Percentiles rank a stretch among this genome's conserved stretches.
Evolutionary conservation across 371 early-diverging fungal species (phyloP).

Genomic region (Amoeboaphelidium protococcarum): DNA sequence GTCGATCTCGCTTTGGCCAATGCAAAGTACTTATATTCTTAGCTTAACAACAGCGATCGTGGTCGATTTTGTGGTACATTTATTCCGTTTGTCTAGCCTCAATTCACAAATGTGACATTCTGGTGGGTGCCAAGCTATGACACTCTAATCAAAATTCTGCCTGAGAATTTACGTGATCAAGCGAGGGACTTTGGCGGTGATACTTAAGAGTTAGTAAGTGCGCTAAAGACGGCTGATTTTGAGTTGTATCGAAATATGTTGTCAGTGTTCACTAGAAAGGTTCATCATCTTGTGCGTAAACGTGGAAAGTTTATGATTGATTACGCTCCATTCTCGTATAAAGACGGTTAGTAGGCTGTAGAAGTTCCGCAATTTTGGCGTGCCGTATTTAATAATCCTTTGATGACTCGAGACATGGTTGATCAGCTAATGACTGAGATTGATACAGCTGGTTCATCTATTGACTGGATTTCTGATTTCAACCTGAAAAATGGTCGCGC

Average conservation of each 20-base stretch:
- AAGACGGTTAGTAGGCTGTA: not conserved
- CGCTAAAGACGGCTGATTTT: not conserved
- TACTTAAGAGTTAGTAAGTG: not conserved
- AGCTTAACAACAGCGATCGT: constrained; percentile 7
- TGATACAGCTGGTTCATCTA: too few relatives aligned
- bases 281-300: constrained; percentile 22
- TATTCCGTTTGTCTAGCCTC: constrained; percentile 12
- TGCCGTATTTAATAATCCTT: not conserved
- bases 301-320: constrained; percentile 30
- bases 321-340: constrained; percentile 23
- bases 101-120: constrained; percentile 30
- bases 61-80: constrained; percentile 2
- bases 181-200: constrained; percentile 2
- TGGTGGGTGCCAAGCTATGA: constrained; percentile 25
- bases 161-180: not conserved
- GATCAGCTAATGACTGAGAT: too few relatives aligned
- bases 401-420: too few relatives aligned
- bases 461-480: too few relatives aligned
- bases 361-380: not conserved
- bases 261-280: constrained; percentile 17
- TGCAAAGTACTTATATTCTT: constrained; percentile 14
- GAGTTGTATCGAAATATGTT: not conserved
- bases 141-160: not conserved
- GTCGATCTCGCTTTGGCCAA: constrained; percentile 20
- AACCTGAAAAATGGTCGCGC: too few relatives aligned